phyloP scores from a whole-genome alignment of 2,329 filamentous ascomycete species.

The Monosporascus sp. region DNA sequence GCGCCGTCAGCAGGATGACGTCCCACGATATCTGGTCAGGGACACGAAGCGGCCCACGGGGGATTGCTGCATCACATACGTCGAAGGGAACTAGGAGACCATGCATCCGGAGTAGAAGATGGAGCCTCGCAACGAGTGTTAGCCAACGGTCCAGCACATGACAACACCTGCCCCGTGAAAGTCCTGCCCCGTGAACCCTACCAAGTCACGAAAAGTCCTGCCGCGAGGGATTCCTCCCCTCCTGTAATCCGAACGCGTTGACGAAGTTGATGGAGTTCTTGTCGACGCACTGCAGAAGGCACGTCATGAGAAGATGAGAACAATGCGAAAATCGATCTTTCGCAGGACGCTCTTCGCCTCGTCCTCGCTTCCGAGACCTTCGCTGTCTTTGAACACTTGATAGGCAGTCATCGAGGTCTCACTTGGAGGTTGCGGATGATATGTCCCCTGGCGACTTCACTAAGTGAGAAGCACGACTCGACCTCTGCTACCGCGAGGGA shows the following conservation, averaged over 20 bases:
- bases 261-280: conserved; percentile 46
- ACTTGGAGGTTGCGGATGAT: conserved; percentile 11
- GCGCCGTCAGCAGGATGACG: conserved; percentile 40
- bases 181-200: conserved; percentile 11
- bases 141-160: no score
- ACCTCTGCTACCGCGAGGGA: no score
- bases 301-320: conserved; percentile 27
- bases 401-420: conserved; percentile 28
- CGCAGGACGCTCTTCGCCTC: conserved; percentile 25
- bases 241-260: conserved; percentile 41
- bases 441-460: conserved; percentile 8
- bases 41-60: conserved; percentile 45
- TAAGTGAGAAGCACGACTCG: no score
- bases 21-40: conserved; percentile 41
- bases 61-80: conserved; percentile 41
- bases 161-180: conserved; percentile 18
- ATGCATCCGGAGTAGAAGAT: conserved; percentile 49
- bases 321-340: conserved; percentile 26
- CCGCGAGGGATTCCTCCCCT: conserved; percentile 40
- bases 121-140: conserved; percentile 38
- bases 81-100: conserved; percentile 39
- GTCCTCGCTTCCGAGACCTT: conserved; percentile 16
- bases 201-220: conserved; percentile 48
- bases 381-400: conserved; percentile 21
- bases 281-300: conserved; percentile 30